phyloP scores from a whole-genome alignment of 1,139 yeast species.

The Petasospora rhodanensis region DNA sequence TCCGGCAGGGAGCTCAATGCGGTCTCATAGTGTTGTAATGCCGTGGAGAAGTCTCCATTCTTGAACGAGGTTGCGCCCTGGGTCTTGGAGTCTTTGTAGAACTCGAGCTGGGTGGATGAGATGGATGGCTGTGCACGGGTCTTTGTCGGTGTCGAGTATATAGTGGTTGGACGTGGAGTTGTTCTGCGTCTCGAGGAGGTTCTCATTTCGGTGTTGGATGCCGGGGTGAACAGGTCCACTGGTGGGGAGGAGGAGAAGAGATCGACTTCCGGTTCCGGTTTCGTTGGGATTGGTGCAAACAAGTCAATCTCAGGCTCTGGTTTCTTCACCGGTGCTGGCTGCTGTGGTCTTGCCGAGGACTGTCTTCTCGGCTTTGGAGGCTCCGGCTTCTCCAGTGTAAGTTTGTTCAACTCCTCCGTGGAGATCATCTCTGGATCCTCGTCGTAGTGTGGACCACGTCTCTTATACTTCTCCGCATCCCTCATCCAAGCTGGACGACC shows the following conservation, averaged over 20 bases:
- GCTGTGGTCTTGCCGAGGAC: conserved; percentile 1
- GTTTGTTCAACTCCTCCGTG: conserved; percentile 13
- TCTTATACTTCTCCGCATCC: conserved; percentile 44
- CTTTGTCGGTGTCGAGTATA: conserved; percentile 14
- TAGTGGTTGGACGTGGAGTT: conserved; percentile 8
- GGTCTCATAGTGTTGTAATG: conserved; percentile 55
- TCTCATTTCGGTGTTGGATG: conserved; percentile 13
- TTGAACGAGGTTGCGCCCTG: conserved; percentile 62
- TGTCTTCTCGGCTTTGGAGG: conserved; percentile 14
- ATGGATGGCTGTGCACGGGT: conserved; percentile 27
- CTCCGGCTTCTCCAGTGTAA: conserved; percentile 9
- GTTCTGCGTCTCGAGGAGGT: conserved; percentile 19
- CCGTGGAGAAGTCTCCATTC: conserved; percentile 76
- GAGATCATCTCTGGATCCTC: conserved; percentile 23
- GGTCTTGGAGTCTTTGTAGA: conserved; percentile 49
- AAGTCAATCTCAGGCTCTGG: conserved; percentile 20
- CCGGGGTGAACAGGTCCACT: too few relatives aligned
- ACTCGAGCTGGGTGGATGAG: conserved; percentile 38
- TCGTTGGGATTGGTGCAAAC: conserved; percentile 21
- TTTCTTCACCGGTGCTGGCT: conserved; percentile 1
- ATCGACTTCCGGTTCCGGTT: conserved; percentile 16
- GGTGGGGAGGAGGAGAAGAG: conserved; percentile 13
- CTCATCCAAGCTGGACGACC: conserved; percentile 80
- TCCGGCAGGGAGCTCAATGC: conserved; percentile 62
- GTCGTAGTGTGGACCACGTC: conserved; percentile 11